Conservation (phyloP, 2,329 filamentous ascomycete species). For the Diaporthe citri region DNA sequence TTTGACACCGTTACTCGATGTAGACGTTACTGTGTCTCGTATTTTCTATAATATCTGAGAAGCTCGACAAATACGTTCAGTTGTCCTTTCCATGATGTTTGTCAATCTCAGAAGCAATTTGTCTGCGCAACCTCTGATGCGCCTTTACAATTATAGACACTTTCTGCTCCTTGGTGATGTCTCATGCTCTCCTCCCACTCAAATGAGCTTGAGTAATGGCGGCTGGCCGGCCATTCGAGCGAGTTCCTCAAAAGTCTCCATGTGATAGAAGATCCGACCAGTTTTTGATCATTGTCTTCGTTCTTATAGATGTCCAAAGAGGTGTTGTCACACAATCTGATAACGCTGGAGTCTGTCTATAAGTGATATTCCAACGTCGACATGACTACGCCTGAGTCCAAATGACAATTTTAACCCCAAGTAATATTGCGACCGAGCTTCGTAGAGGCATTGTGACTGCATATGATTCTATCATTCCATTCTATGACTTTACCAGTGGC, state of each 20-base stretch:
- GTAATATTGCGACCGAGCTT: no score
- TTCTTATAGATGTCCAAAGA: neutral
- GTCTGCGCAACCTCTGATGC: neutral
- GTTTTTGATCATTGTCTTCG: neutral
- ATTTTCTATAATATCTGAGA: neutral
- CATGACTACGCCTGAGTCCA: no score
- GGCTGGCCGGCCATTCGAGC: neutral
- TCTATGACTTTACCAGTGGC: neutral
- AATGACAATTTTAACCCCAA: neutral
- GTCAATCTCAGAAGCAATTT: neutral
- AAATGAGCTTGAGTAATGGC: neutral
- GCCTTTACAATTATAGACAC: neutral
- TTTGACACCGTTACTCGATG: neutral
- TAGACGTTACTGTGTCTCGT: neutral
- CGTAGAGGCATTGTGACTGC: neutral
- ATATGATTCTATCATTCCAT: neutral
- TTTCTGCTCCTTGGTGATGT: neutral
- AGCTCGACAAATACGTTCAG: neutral
- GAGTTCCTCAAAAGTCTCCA: neutral
- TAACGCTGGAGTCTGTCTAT: neutral
- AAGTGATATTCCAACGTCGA: neutral
- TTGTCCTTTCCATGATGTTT: fast-evolving
- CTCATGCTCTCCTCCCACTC: neutral
- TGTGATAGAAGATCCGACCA: neutral
- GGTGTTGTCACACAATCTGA: neutral